phyloP scores from a whole-genome alignment of 805 yeast species.

The Candida patagonica region DNA sequence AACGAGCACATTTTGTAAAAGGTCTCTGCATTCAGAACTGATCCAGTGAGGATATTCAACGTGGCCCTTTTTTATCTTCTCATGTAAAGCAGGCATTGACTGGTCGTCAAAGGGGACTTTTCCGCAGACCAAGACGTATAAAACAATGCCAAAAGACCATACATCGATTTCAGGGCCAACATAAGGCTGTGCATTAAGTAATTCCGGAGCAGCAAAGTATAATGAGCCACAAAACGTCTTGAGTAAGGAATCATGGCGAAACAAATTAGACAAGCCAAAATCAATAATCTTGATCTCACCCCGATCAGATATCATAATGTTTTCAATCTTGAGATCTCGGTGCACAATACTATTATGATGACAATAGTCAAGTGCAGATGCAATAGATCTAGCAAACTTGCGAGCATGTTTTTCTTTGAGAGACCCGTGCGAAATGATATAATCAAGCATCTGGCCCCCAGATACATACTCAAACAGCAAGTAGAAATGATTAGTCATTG shows the following conservation, averaged over 20 bases:
- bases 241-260: constrained; percentile 57
- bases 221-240: constrained; percentile 95
- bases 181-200: constrained; percentile 85
- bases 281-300: constrained; percentile 96
- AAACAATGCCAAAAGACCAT: constrained; percentile 96
- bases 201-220: constrained; percentile 97
- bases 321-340: constrained; percentile 53
- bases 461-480: constrained; percentile 94
- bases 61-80: constrained; percentile 82
- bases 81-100: constrained; percentile 82
- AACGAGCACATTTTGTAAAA: constrained; percentile 81
- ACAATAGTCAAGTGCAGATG: constrained; percentile 85
- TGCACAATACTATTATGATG: constrained; percentile 94
- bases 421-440: constrained; percentile 92
- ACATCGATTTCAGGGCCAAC: constrained; percentile 96
- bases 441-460: constrained; percentile 96
- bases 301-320: constrained; percentile 77
- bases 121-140: constrained; percentile 93
- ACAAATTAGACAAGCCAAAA: constrained; percentile 89
- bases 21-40: constrained; percentile 68
- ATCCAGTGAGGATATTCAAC: constrained; percentile 85
- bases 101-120: constrained; percentile 98
- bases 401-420: constrained; percentile 90
- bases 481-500: constrained; percentile 94
- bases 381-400: constrained; percentile 89